phyloP scores from a whole-genome alignment of 1,284 basidiomycete genomes.

The Fomitopsis palustris region DNA sequence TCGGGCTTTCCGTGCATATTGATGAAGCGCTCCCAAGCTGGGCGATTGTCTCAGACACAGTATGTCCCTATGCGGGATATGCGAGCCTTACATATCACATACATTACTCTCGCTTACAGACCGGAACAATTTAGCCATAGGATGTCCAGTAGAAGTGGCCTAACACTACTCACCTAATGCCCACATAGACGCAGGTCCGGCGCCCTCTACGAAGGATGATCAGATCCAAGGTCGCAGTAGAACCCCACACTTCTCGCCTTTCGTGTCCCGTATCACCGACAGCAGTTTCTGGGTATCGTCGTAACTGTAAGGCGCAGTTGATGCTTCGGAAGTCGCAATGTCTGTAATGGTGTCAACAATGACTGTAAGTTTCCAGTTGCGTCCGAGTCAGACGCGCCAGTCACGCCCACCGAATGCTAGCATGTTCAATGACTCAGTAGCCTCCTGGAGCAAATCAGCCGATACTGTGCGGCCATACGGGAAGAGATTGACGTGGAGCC shows the following conservation, averaged over 20 bases:
- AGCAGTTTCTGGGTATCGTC: slow-evolving; percentile 9
- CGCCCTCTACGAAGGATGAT: not conserved
- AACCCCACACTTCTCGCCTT: not conserved
- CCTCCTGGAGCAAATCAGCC: not conserved
- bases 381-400: not conserved
- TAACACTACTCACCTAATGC: not conserved
- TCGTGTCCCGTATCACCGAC: slow-evolving; percentile 5
- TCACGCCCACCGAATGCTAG: slow-evolving; percentile 9
- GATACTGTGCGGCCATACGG: slow-evolving; percentile 8
- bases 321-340: slow-evolving; percentile 14
- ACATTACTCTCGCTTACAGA: slow-evolving; percentile 3
- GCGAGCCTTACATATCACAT: slow-evolving; percentile 3
- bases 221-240: not conserved
- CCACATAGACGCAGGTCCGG: not conserved
- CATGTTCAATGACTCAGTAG: slow-evolving; percentile 4
- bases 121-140: not conserved
- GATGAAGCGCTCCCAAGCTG: slow-evolving; percentile 15
- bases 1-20: slow-evolving; percentile 20
- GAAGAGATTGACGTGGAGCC: slow-evolving; percentile 18
- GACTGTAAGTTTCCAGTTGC: no score
- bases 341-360: slow-evolving; percentile 12
- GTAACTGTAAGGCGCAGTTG: slow-evolving; percentile 12
- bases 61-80: not conserved
- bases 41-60: not conserved
- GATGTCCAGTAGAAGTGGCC: not conserved